Base-by-base conservation (phyloP, 108 stramenopile genomes). In the Cyclotella baltica region DNA sequence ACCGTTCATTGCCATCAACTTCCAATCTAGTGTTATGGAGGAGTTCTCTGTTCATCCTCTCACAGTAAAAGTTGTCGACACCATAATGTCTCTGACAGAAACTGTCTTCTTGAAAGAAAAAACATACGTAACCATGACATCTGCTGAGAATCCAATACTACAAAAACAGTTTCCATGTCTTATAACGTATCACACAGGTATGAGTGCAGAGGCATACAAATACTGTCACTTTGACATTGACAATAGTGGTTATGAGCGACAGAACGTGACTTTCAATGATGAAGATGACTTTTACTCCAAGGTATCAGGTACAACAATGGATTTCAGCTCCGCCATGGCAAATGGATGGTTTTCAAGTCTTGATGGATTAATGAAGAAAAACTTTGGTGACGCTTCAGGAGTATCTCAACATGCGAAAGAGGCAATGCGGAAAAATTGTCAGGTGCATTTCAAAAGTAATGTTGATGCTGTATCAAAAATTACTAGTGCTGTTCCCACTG, bases 21-120 rank as follows among this genome's bases (percentile, higher is more conserved):
- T 61, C 31, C 59, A 61, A 34, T 34, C 59, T 2, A 22, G 34
- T 30, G 59, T 16, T 13, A 61, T 61, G 59, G 59, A 30, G 34
- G 16, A 34, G 33, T 13, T 61, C 19, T 31, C 59, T 9, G 33
- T n/a, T 8, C 4, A 31, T 34, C 4, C 30, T 9, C 59, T 33
- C 30, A 61, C 2, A 11, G 10, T 4, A 13, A 61, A 61, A 15
- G 31, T 34, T 16, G 59, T 61, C 4, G 59, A 61, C 34, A 34
- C 31, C 13, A n/a, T 61, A 4, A 61, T 61, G 59, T 61, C 59
- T 1, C 31, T 34, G n/a, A 33, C 59, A 18, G 59, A 61, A 11
- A 61, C 59, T 34, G 34, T 31, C 15, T 61, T 61, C 11, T 34
- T 34, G 5, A 61, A 61, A 31, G 2, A 30, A 34, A 55, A 23